Conservation (phyloP, 805 yeast species). For the Candida boleticola region DNA sequence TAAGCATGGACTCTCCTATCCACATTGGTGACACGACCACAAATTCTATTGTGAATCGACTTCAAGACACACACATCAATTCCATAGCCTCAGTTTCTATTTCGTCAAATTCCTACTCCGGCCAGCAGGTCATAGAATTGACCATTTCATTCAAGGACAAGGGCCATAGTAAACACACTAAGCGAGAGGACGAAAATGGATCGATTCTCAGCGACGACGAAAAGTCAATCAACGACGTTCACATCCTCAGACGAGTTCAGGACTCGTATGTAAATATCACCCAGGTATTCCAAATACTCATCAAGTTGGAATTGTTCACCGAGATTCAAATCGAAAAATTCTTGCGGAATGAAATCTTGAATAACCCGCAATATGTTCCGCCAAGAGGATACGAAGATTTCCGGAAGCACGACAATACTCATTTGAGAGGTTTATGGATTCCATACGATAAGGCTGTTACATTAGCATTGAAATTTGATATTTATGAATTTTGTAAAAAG, state of each 20-base stretch:
- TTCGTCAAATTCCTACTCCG: slow-evolving; percentile 31
- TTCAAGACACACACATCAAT: slow-evolving; percentile 34
- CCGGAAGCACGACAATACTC: slow-evolving; percentile 23
- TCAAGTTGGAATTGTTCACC: slow-evolving; percentile 25
- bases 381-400: slow-evolving; percentile 25
- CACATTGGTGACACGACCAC: slow-evolving; percentile 42
- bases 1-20: slow-evolving; percentile 47
- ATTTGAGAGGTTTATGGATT: slow-evolving; percentile 39
- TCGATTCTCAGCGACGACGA: background rate
- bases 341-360: slow-evolving; percentile 30
- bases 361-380: slow-evolving; percentile 28
- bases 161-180: background rate
- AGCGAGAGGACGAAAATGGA: too few relatives aligned
- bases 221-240: slow-evolving; percentile 9
- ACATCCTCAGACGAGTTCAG: slow-evolving; percentile 38
- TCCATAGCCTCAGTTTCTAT: slow-evolving; percentile 17
- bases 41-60: slow-evolving; percentile 33
- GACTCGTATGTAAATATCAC: slow-evolving; percentile 40
- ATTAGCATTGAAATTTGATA: slow-evolving; percentile 37
- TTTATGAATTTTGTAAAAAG: slow-evolving; percentile 35
- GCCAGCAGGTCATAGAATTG: slow-evolving; percentile 37
- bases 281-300: slow-evolving; percentile 35
- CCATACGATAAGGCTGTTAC: slow-evolving; percentile 43
- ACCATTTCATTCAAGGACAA: slow-evolving; percentile 11
- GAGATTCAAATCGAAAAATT: slow-evolving; percentile 26